phyloP scores from a whole-genome alignment of 2,329 filamentous ascomycete species.

The Ceratocystiopsis sp. region DNA sequence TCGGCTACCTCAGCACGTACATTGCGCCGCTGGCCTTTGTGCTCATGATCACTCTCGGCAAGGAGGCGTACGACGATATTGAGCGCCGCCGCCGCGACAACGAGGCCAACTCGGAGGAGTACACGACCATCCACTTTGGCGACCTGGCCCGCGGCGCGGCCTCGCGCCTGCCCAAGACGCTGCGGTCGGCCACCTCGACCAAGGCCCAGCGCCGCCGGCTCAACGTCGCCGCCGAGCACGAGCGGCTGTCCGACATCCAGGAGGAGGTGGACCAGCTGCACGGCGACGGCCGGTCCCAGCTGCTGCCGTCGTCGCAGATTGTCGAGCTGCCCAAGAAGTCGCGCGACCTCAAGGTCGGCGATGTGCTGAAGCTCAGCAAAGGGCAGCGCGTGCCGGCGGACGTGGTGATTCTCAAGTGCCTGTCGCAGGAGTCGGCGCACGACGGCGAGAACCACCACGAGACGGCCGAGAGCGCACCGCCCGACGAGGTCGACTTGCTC shows the following conservation, averaged over 20 bases:
- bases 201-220: slow-evolving; percentile 21
- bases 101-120: slow-evolving; percentile 86
- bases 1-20: slow-evolving; percentile 90
- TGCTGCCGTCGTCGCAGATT: slow-evolving; percentile 30
- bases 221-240: slow-evolving; percentile 14
- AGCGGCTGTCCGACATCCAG: slow-evolving; percentile 45
- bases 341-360: slow-evolving; percentile 78
- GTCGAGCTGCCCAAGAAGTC: slow-evolving; percentile 65
- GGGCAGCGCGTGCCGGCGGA: slow-evolving; percentile 90
- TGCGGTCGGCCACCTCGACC: slow-evolving; percentile 27
- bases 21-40: slow-evolving; percentile 87
- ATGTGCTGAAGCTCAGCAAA: slow-evolving; percentile 84
- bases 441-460: slow-evolving; percentile 13
- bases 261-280: slow-evolving; percentile 47
- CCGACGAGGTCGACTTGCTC: not conserved
- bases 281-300: slow-evolving; percentile 16
- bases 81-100: slow-evolving; percentile 69
- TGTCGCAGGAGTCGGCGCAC: slow-evolving; percentile 15
- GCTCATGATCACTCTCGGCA: slow-evolving; percentile 77
- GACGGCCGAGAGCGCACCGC: slow-evolving; percentile 20
- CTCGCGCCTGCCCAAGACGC: slow-evolving; percentile 22
- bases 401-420: slow-evolving; percentile 77
- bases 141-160: slow-evolving; percentile 25
- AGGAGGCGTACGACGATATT: slow-evolving; percentile 91
- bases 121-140: slow-evolving; percentile 59